phyloP scores from a whole-genome alignment of 805 yeast species.

The Huiozyma naganishii region DNA sequence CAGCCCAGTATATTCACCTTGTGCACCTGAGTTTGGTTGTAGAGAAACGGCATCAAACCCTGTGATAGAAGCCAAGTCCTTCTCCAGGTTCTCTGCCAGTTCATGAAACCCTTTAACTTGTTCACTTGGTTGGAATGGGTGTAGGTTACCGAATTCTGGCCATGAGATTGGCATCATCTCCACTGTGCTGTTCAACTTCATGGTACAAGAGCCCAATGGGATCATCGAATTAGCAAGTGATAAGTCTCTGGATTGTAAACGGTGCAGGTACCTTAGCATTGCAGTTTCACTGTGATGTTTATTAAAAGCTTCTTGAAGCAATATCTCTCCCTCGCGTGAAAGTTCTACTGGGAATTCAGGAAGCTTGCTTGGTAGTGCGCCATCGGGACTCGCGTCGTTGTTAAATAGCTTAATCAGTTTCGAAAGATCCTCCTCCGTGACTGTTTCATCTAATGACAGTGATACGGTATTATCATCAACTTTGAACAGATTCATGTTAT shows the following conservation, averaged over 20 bases:
- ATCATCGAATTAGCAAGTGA: constrained; percentile 96
- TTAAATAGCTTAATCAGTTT: constrained; percentile 50
- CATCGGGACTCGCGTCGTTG: constrained; percentile 30
- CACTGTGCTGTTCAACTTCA: constrained; percentile 93
- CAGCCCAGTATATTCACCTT: constrained; percentile 94
- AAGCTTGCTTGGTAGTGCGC: not conserved
- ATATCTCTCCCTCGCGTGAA: constrained; percentile 46
- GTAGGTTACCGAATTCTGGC: constrained; percentile 83
- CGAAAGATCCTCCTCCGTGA: constrained; percentile 48
- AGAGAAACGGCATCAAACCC: constrained; percentile 85
- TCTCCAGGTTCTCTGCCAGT: constrained; percentile 64
- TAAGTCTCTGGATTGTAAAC: constrained; percentile 76
- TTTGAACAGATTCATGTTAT: constrained; percentile 68
- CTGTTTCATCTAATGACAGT: constrained; percentile 86
- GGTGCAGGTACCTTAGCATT: constrained; percentile 81
- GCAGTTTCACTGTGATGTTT: constrained; percentile 89
- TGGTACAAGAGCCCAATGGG: constrained; percentile 94
- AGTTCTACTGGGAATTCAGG: constrained; percentile 36
- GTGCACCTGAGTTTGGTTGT: constrained; percentile 98
- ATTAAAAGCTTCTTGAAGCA: constrained; percentile 73
- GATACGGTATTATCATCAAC: constrained; percentile 53
- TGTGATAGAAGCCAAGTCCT: constrained; percentile 81
- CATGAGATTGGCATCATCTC: constrained; percentile 91
- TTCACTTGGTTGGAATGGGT: constrained; percentile 83
- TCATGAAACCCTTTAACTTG: constrained; percentile 86